Conservation (phyloP, 2,329 filamentous ascomycete species). For the Sporothrix brasiliensis region DNA sequence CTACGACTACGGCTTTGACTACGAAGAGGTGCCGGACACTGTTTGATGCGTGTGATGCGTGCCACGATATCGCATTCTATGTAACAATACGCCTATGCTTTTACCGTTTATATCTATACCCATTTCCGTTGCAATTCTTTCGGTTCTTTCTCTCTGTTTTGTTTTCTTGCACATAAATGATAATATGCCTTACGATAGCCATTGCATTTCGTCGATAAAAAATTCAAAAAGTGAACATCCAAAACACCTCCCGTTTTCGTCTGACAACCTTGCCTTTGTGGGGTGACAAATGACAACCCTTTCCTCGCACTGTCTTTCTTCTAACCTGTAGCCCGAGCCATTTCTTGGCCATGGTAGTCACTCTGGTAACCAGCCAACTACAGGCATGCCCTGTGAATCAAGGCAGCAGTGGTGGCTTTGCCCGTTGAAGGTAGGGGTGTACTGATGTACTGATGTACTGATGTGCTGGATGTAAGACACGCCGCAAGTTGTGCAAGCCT, state of each 20-base stretch:
- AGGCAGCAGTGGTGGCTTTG: background rate
- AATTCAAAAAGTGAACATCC: background rate
- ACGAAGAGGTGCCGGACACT: slow-evolving; percentile 36
- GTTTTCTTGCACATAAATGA: background rate
- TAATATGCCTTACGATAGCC: slow-evolving; percentile 11
- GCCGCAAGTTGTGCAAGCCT: slow-evolving; percentile 8
- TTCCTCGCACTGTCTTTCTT: slow-evolving; percentile 17
- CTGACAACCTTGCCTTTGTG: background rate
- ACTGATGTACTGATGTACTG: background rate
- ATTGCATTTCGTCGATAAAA: background rate
- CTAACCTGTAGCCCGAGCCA: background rate
- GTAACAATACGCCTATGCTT: background rate
- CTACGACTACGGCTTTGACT: slow-evolving; percentile 35
- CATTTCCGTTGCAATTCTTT: background rate
- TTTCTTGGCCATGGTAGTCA: background rate
- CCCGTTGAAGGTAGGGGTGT: background rate
- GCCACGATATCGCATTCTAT: background rate
- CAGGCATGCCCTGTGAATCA: slow-evolving; percentile 4
- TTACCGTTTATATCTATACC: background rate
- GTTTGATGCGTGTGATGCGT: background rate
- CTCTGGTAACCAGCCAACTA: slow-evolving; percentile 2
- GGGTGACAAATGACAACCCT: background rate
- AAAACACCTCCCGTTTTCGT: background rate
- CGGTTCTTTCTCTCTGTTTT: background rate
- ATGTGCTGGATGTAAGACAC: background rate